Conservation (phyloP, 495 filamentous ascomycete species). For the Xylaria palmicola region DNA sequence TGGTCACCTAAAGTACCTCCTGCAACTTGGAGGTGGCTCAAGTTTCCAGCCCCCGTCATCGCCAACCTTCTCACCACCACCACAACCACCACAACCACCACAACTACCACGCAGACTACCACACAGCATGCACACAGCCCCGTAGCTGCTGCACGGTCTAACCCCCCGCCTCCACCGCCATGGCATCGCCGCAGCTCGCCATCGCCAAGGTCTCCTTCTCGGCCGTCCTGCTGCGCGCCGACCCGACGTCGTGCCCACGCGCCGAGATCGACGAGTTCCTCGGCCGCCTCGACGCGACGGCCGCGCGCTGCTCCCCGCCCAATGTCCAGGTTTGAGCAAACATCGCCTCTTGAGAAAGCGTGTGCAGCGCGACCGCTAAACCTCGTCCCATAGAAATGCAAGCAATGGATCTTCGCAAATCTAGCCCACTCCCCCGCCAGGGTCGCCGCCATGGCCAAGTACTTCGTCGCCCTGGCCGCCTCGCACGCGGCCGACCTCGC, state of each 20-base stretch:
- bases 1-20: too few species aligned
- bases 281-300: slow-evolving; percentile 60
- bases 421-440: slow-evolving; percentile 67
- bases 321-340: slow-evolving; percentile 96
- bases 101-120: neutral
- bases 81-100: neutral
- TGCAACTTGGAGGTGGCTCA: too few species aligned
- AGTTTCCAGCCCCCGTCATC: too few species aligned
- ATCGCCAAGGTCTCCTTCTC: slow-evolving; percentile 81
- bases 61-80: neutral
- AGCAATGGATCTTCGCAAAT: slow-evolving; percentile 76
- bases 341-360: slow-evolving; percentile 52
- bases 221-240: slow-evolving; percentile 70
- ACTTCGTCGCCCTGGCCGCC: slow-evolving; percentile 64
- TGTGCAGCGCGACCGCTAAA: slow-evolving; percentile 59
- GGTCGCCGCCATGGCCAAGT: slow-evolving; percentile 69
- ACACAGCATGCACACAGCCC: neutral
- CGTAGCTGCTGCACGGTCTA: neutral
- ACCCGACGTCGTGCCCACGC: slow-evolving; percentile 67
- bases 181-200: slow-evolving; percentile 73
- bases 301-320: slow-evolving; percentile 72
- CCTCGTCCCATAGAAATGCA: slow-evolving; percentile 68
- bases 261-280: slow-evolving; percentile 75
- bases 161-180: slow-evolving; percentile 29
- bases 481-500: slow-evolving; percentile 49